Evolutionary conservation across 768 basidiomycete species (phyloP).

Genomic region (Suillus variegatus): DNA sequence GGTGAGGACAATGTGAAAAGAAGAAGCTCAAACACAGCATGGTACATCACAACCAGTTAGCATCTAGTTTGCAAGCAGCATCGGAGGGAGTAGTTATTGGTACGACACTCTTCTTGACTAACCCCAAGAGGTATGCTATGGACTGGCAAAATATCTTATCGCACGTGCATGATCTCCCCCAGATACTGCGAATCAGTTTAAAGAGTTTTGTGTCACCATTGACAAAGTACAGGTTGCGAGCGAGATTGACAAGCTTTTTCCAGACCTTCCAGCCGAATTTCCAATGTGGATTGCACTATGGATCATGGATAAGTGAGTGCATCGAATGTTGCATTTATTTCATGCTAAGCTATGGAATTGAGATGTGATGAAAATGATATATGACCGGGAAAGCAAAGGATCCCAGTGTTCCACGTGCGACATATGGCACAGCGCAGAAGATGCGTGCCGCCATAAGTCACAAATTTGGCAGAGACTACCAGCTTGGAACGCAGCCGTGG

Average conservation of each 20-base stretch:
- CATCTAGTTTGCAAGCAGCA: slow-evolving; percentile 16
- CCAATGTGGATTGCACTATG: slow-evolving; percentile 28
- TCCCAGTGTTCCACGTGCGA: slow-evolving; percentile 9
- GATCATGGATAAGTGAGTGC: slow-evolving; percentile 28
- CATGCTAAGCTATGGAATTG: neutral
- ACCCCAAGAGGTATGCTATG: slow-evolving; percentile 25
- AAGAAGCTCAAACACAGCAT: neutral
- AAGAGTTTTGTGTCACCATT: slow-evolving; percentile 16
- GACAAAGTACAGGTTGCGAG: slow-evolving; percentile 16
- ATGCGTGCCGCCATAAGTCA: slow-evolving; percentile 35
- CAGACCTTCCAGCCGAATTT: slow-evolving; percentile 17
- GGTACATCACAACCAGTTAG: slow-evolving; percentile 2
- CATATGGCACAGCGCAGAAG: slow-evolving; percentile 38
- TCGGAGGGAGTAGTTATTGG: slow-evolving; percentile 32
- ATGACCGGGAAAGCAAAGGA: slow-evolving; percentile 15
- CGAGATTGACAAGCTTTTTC: slow-evolving; percentile 13
- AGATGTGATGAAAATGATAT: slow-evolving; percentile 31
- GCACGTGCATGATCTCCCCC: slow-evolving; percentile 6
- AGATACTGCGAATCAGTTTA: slow-evolving; percentile 20
- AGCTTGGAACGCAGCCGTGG: slow-evolving; percentile 31
- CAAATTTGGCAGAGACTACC: slow-evolving; percentile 27
- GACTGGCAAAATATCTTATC: neutral
- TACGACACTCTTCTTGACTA: slow-evolving; percentile 31
- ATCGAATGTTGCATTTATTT: neutral
- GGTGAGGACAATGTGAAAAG: neutral